phyloP scores from a whole-genome alignment of 2,329 filamentous ascomycete species.

The Mariannaea sp. region DNA sequence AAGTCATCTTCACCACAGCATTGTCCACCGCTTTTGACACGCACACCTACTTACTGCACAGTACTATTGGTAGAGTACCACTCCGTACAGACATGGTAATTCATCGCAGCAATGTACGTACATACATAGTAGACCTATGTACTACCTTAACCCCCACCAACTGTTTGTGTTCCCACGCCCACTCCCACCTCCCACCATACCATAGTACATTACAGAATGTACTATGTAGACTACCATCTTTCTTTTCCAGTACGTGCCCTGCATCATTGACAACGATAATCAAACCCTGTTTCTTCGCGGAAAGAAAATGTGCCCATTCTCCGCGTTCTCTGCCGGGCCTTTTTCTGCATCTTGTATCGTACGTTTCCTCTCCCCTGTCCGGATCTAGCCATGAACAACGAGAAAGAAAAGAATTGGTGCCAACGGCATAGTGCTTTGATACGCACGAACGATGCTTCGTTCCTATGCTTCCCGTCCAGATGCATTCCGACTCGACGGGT shows the following conservation, averaged over 20 bases:
- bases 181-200: not conserved
- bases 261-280: not conserved
- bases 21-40: constrained; percentile 12
- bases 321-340: not conserved
- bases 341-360: constrained; percentile 23
- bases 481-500: constrained; percentile 4
- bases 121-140: too few relatives aligned
- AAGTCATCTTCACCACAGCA: constrained; percentile 9
- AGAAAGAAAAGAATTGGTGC: too few relatives aligned
- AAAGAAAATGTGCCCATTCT: not conserved
- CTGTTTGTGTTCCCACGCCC: too few relatives aligned
- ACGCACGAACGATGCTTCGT: not conserved
- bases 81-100: too few relatives aligned
- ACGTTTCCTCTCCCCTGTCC: constrained; percentile 27
- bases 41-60: not conserved
- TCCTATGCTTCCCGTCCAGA: constrained; percentile 8
- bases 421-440: not conserved
- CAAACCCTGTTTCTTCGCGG: not conserved
- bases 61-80: too few relatives aligned
- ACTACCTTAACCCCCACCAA: too few relatives aligned
- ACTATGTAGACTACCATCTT: too few relatives aligned
- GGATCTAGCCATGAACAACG: not conserved
- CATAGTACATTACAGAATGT: too few relatives aligned
- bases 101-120: too few relatives aligned
- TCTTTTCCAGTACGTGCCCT: too few relatives aligned